These are phyloP conservation scores for Peribolospora kevripleyi DNA, from an alignment of 768 basidiomycete species.

Conservation along the genomic window DNA sequence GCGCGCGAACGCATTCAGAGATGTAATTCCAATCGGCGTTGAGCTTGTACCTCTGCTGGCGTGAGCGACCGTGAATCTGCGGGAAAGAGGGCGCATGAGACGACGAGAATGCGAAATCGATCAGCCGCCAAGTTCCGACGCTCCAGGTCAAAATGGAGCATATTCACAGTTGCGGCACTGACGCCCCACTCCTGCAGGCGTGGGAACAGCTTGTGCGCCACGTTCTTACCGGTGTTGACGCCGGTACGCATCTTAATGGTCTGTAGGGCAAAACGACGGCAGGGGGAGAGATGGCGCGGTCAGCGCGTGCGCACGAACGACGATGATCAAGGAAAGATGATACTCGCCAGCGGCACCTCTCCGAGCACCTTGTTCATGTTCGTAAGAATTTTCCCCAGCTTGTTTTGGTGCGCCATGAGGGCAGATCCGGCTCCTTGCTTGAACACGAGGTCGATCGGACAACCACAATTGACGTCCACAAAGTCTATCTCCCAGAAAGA, in stretches of 20 bases:
- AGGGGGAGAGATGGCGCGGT: neutral
- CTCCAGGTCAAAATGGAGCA: conserved; percentile 7
- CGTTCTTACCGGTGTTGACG: conserved; percentile 36
- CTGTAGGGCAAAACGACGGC: neutral
- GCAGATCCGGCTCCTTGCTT: conserved; percentile 25
- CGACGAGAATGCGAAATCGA: neutral
- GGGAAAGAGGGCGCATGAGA: neutral
- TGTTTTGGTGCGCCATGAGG: conserved; percentile 51
- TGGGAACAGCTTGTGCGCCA: conserved; percentile 73
- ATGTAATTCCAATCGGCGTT: conserved; percentile 91
- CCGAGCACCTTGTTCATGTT: conserved; percentile 84
- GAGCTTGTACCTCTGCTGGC: conserved; percentile 81
- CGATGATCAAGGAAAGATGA: conserved; percentile 15
- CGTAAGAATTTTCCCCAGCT: conserved; percentile 59
- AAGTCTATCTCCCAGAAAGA: conserved; percentile 37
- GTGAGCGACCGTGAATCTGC: conserved; percentile 82
- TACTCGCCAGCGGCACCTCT: conserved; percentile 47
- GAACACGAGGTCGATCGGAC: conserved; percentile 91
- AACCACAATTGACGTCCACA: conserved; percentile 86
- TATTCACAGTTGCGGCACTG: conserved; percentile 29
- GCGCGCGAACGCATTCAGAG: conserved; percentile 32
- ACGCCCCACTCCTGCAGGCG: conserved; percentile 38
- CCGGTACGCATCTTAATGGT: conserved; percentile 83
- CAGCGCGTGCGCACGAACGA: neutral
- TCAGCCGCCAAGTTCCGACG: conserved; percentile 22